Conservation (phyloP, 495 filamentous ascomycete species). For the Corynascus novoguineensis region DNA sequence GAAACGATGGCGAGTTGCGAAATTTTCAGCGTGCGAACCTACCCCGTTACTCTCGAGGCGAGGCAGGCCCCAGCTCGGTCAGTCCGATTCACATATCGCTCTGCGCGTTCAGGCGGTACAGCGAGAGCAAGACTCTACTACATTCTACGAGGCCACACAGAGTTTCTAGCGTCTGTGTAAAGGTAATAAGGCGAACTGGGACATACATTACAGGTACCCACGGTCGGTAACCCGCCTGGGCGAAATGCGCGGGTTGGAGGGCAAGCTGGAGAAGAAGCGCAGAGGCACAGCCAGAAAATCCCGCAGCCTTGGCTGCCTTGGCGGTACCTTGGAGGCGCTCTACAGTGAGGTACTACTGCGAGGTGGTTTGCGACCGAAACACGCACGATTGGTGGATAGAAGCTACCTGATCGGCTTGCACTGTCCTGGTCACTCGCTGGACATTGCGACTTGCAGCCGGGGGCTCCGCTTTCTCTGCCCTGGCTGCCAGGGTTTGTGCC, state of each 20-base stretch:
- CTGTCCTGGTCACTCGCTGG: constrained; percentile 22
- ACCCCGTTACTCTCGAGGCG: too few relatives aligned
- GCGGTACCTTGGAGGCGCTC: constrained; percentile 24
- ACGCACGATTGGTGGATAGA: constrained; percentile 17
- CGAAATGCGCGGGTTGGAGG: constrained; percentile 4
- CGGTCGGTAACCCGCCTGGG: constrained; percentile 6
- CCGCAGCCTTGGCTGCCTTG: constrained; percentile 24
- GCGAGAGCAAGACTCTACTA: neutral
- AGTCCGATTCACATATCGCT: neutral
- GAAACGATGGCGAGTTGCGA: too few relatives aligned
- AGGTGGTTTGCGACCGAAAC: constrained; percentile 12
- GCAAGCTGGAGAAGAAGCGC: constrained; percentile 1
- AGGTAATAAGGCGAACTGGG: neutral
- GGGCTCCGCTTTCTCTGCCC: constrained; percentile 17
- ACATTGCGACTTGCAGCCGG: constrained; percentile 30
- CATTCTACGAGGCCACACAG: neutral
- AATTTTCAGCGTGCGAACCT: too few relatives aligned
- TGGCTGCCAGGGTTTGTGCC: constrained; percentile 12
- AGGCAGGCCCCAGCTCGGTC: neutral
- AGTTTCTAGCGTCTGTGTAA: neutral
- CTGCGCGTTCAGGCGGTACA: neutral
- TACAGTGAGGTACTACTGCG: constrained; percentile 24
- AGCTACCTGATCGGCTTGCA: constrained; percentile 23
- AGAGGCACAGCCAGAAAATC: constrained; percentile 33
- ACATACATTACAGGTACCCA: neutral